Evolutionary conservation across 768 basidiomycete species (phyloP), one percentile per base, ranked within the genome.

Genomic region (Leccinum sublutescens): DNA sequence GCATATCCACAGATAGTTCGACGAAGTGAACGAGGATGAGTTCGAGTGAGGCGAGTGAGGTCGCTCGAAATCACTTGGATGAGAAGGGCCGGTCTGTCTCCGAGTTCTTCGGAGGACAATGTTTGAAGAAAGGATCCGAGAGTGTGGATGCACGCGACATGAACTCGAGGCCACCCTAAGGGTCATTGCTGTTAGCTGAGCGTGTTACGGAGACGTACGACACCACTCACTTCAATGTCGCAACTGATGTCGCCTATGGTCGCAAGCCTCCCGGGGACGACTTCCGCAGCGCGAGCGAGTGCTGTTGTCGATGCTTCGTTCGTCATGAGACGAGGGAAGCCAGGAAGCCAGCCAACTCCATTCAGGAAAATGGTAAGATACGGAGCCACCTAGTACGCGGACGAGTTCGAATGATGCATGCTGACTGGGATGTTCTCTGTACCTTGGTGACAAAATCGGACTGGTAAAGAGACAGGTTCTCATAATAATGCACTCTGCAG

Each of bases 151-250:
- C 73, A n/a, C 77, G 79, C 7, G 85, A 80, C 51, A 95, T 77
- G 71, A 96, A 95, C 73, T 95, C 85, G 25, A 96, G 81, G 15
- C 91, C 92, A 38, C 95, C 95, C 85, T 91, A 54, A 4, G 38
- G 10, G 51, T 25, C 34, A 56, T 17, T 21, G 29, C 31, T 12
- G 45, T 36, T 15, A 55, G 15, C 34, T 15, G 34, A 51, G 62
- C 17, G 14, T 53, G 5, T 10, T 6, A 4, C 2, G 12, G 29
- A 11, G 29, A 34, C 8, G 4, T 33, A 2, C 14, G 17, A 29
- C 38, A 34, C 11, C 14, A 61, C 77, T 19, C 55, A 87, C 90
- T 68, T 84, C 82, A n/a, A 93, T 78, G 68, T 97, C 95, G 68
- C 93, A 96, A 61, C 85, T 93, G 38, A 97, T 89, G 90, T 21